Base-by-base conservation (phyloP, 352 stramenopile species). In the Pythium rhizo-oryzae region DNA sequence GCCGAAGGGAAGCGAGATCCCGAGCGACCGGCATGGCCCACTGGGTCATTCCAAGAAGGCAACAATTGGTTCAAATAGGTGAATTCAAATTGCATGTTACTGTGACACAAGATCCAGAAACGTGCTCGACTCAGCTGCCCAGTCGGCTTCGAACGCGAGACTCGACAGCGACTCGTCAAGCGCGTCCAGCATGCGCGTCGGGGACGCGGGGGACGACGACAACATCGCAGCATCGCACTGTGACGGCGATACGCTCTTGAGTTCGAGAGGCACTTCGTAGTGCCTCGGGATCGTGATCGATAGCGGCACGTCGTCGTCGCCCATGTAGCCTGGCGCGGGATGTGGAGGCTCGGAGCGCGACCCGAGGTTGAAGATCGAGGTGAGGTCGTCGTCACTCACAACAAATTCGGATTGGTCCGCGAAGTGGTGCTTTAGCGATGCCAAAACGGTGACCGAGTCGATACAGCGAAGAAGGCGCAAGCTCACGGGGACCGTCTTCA, bases 91-190 rank as follows among this genome's bases (percentile, higher is more conserved):
- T 19, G 18, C 49, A 12, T 62, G 33, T n/a, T 51, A 30, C 33
- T 56, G 19, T 15, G 28, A 46, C 8, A 25, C 30, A n/a, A 39
- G 9, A 23, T 33, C 33, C n/a, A 46, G 24, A 37, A 46, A 33
- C 54, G 18, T 12, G 25, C 5, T 18, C n/a, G 33, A 30, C 54
- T 93, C 81, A 23, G 64, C 69, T 41, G 67, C 77, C 87, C 87
- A 95, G 75, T 95, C 87, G 19, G 81, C 85, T 74, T 92, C 85
- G 62, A 95, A 95, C 15, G 85, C 87, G 53, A 87, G 77, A 59
- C 78, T 82, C 9, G 87, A 82, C 23, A 95, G 67, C 13, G 87
- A 93, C 37, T 82, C 74, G 18, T 77, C 71, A 70, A 55, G n/a
- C 4, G 30, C n/a, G 11, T 56, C 53, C 0, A 69, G 23, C 44